These are phyloP conservation scores for Hygrocybe punicea DNA, from an alignment of 768 basidiomycete species.

Conservation along the genomic window DNA sequence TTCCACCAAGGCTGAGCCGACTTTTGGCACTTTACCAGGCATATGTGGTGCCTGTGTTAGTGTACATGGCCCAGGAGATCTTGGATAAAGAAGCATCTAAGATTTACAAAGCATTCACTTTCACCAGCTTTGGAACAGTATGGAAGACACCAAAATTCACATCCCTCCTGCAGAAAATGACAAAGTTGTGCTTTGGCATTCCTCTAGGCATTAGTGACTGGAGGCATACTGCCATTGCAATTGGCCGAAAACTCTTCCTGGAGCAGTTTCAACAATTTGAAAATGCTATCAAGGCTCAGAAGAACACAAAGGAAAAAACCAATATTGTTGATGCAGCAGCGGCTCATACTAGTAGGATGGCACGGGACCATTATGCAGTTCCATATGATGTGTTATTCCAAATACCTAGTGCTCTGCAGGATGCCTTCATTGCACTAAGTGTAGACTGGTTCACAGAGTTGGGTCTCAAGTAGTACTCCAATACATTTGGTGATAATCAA, in stretches of 20 bases:
- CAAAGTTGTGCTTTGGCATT: background rate
- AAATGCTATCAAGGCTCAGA: background rate
- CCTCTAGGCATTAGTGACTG: background rate
- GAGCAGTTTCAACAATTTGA: background rate
- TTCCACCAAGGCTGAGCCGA: background rate
- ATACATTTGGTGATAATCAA: no score
- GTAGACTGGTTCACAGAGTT: background rate
- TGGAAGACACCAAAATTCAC: background rate
- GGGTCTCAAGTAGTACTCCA: background rate
- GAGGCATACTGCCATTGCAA: background rate
- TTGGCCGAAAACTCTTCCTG: background rate
- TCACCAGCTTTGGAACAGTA: background rate
- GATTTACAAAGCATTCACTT: background rate
- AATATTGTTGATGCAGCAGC: background rate
- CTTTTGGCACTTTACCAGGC: background rate
- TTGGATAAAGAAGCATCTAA: background rate
- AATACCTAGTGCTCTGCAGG: background rate
- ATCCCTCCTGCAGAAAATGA: background rate
- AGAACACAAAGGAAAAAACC: background rate
- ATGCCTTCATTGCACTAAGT: background rate
- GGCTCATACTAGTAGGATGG: background rate
- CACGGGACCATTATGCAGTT: background rate
- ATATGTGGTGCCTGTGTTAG: background rate
- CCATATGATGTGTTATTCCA: background rate
- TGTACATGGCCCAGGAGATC: background rate